Conservation (phyloP, 2,329 filamentous ascomycete species). For the Talaromyces sp. region DNA sequence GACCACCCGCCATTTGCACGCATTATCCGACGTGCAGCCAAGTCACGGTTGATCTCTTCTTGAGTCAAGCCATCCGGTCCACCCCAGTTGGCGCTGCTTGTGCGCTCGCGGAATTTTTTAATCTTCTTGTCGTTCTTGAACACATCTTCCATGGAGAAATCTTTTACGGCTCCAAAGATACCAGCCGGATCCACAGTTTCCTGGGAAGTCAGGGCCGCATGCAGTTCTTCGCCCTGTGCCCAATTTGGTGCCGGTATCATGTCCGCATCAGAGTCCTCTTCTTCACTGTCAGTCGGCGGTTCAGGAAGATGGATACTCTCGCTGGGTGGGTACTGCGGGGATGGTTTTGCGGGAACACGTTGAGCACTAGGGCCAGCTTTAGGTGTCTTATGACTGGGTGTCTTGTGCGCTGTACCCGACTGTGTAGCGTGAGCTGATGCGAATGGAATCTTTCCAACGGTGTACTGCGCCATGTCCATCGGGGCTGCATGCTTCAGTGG, state of each 20-base stretch:
- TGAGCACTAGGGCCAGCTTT: conserved; percentile 46
- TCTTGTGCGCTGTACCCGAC: conserved; percentile 60
- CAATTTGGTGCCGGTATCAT: conserved; percentile 70
- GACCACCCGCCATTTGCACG: conserved; percentile 82
- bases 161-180: conserved; percentile 84
- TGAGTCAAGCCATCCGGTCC: conserved; percentile 77
- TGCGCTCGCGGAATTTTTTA: conserved; percentile 84
- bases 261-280: conserved; percentile 67
- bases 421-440: conserved; percentile 61
- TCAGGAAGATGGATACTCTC: conserved; percentile 91
- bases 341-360: conserved; percentile 55
- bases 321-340: conserved; percentile 81
- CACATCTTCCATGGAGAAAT: conserved; percentile 93
- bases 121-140: conserved; percentile 87
- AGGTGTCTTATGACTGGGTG: conserved; percentile 44
- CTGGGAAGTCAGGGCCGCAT: conserved; percentile 71
- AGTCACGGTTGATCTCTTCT: conserved; percentile 78
- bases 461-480: conserved; percentile 80
- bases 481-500: conserved; percentile 60
- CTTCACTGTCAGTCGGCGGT: conserved; percentile 91
- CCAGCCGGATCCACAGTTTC: conserved; percentile 73
- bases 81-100: conserved; percentile 93
- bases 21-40: conserved; percentile 74
- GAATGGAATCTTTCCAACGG: conserved; percentile 86
- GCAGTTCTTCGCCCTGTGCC: conserved; percentile 83